phyloP scores from a whole-genome alignment of 2,329 filamentous ascomycete genomes.

The Phaeosphaeriaceae sp. region DNA sequence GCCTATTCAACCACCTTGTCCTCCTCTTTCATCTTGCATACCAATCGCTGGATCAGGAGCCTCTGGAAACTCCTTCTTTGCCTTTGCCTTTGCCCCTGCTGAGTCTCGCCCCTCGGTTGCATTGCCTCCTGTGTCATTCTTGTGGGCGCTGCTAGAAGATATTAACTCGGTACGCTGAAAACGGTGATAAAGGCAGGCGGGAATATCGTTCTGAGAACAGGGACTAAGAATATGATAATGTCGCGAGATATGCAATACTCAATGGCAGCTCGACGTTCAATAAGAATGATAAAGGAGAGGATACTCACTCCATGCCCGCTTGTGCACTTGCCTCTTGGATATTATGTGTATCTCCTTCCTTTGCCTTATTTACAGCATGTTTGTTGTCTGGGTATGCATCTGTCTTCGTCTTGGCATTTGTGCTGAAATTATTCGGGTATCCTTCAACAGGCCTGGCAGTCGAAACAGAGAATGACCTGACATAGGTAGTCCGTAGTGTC shows the following conservation, averaged over 20 bases:
- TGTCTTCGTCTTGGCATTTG: conserved; percentile 31
- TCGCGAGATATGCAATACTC: not conserved
- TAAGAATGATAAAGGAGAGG: not conserved
- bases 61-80: conserved; percentile 57
- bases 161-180: conserved; percentile 3
- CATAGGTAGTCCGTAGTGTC: conserved; percentile 5
- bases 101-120: conserved; percentile 50
- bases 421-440: conserved; percentile 9
- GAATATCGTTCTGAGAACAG: not conserved
- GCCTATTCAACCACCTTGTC: conserved; percentile 45
- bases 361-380: conserved; percentile 32
- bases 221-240: not conserved
- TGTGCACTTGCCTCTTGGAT: conserved; percentile 41
- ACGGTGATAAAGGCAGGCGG: not conserved
- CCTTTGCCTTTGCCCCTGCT: conserved; percentile 45
- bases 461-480: conserved; percentile 26
- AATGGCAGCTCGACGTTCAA: no score
- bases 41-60: conserved; percentile 56
- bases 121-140: conserved; percentile 46
- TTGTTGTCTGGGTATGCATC: conserved; percentile 29
- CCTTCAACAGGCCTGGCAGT: conserved; percentile 9
- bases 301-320: conserved; percentile 43
- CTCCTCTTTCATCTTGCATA: conserved; percentile 59
- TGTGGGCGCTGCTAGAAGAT: conserved; percentile 23
- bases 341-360: conserved; percentile 45